Conservation (phyloP, 2,329 filamentous ascomycete species). For the Saccharata proteae region DNA sequence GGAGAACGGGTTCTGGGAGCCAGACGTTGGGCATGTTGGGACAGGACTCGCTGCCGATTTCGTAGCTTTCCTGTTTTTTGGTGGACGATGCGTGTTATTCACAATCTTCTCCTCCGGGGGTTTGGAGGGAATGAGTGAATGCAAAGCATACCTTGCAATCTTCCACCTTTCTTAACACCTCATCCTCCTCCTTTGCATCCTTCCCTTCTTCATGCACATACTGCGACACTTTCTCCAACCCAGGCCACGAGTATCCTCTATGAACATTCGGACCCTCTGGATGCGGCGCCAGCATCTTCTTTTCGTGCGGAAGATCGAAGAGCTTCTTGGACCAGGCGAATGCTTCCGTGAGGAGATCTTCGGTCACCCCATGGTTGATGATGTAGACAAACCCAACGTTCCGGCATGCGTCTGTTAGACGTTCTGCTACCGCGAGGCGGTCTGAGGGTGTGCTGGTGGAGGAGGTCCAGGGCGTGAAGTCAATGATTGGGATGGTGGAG, state of each 20-base stretch:
- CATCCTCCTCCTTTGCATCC: conserved; percentile 29
- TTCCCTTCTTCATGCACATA: conserved; percentile 34
- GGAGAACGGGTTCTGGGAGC: conserved; percentile 33
- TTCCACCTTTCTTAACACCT: conserved; percentile 31
- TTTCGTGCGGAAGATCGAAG: conserved; percentile 31
- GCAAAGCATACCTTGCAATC: conserved; percentile 36
- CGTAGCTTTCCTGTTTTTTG: conserved; percentile 24
- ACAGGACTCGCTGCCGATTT: conserved; percentile 33
- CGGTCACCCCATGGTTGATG: conserved; percentile 33
- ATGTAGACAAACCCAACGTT: conserved; percentile 38
- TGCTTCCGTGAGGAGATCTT: conserved; percentile 28
- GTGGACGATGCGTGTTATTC: background rate
- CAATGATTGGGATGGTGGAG: conserved; percentile 26
- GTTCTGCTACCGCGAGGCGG: conserved; percentile 20
- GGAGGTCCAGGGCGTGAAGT: conserved; percentile 26
- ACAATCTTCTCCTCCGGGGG: background rate
- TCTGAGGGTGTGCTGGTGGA: conserved; percentile 13
- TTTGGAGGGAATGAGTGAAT: background rate
- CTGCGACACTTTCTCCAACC: conserved; percentile 33
- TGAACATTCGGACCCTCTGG: conserved; percentile 38
- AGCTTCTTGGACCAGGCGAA: conserved; percentile 33
- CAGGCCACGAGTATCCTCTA: conserved; percentile 45
- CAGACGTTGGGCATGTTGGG: conserved; percentile 34
- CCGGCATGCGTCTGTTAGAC: conserved; percentile 30
- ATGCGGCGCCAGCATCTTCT: conserved; percentile 39